Evolutionary conservation across 352 stramenopile species (phyloP), one percentile per base, ranked within the genome.

Genomic region (Phytophthora hibernalis): DNA sequence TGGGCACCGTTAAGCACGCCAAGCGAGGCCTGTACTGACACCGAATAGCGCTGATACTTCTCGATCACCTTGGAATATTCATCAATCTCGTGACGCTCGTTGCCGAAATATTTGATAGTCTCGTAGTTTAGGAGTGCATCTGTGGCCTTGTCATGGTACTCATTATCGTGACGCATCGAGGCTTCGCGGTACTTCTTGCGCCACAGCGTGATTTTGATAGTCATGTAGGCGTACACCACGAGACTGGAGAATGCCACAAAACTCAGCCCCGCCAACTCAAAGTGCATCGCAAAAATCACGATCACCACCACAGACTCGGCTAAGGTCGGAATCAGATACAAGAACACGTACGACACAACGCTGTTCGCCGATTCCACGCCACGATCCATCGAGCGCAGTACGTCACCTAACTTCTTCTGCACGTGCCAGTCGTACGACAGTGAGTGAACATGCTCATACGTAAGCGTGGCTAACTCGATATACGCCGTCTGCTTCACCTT

Each of bases 371-470:
- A 96, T 56, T 95, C 84, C 26, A 97, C 90, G 42, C 94, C 93
- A 21, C 95, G 81, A 70, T 98, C 92, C 91, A 98, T 98, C 0
- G 87, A 95, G 26, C 97, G 85, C 43, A 99, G 82, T 30, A 99
- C 96, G 71, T 99, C 97, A 24, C 97, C 97, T 47, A 99, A 82
- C 70, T 99, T 99, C 79, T 99, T 99, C 50, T 91, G 92, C 30
- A 99, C 82, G 79, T 99, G 97, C 97, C 97, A 99, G 82, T 99
- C 95, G 49, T 99, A 93, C 68, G 90, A 98, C 7, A 99, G 82
- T 28, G 77, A 89, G 68, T 99, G 97, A 9, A 99, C 76, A 72
- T 99, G 97, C 40, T 92, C 85, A 83, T 99, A 99, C 42, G 94
- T 98, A 26, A 97, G 80, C 70, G 98, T 97, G 3, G 91, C 91